Evolutionary conservation across 257 asterid species (phyloP), one percentile per base, ranked within the genome.

Genomic region (Penstemon eatonii): DNA sequence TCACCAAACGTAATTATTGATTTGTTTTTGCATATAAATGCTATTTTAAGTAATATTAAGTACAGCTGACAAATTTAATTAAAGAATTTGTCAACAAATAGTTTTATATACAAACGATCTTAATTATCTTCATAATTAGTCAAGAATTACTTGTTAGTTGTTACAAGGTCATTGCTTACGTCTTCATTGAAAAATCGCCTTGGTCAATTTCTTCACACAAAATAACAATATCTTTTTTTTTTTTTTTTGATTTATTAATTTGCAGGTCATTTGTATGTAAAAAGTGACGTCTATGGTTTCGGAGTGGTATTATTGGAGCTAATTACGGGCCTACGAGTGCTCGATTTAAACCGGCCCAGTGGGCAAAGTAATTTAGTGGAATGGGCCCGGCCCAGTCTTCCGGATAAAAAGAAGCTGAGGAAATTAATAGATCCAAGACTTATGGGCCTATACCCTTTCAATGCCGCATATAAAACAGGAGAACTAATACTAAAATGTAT

Each of bases 211-310:
- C 33, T 25, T 25, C 33, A 25, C 33, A 25, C 33, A 25, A 25
- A 25, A 25, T 25, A 25, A 25, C 33, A 25, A 25, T 25, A 25
- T 25, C 33, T 25, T 19, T 37, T 25, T 2, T 2, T 46, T 18
- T 6, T 7, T 40, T 2, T 46, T 18, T 6, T 7, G n/a, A 7
- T 5, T 63, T 55, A 5, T 46, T 5, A 3, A 33, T 1, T 44
- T 67, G 37, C 73, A 92, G 98, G 98, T 57, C 98, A 86, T 80
- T 71, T 92, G 47, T 92, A 90, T 2, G 95, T 92, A 18, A 92
- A 81, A 73, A 89, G 96, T 44, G 98, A 92, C 4, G 97, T 92
- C 0, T 92, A 85, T 4, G 97, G 98, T 5, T 90, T 92, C 1
- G 98, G 98, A 0, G 97, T 92, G 51, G 92, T 90, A 4, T 15